A percentile compares a stretch with the other conserved stretches of the same genome.
Conservation (phyloP, 164 flowering plant genomes). For the Pachysandra terminalis region DNA sequence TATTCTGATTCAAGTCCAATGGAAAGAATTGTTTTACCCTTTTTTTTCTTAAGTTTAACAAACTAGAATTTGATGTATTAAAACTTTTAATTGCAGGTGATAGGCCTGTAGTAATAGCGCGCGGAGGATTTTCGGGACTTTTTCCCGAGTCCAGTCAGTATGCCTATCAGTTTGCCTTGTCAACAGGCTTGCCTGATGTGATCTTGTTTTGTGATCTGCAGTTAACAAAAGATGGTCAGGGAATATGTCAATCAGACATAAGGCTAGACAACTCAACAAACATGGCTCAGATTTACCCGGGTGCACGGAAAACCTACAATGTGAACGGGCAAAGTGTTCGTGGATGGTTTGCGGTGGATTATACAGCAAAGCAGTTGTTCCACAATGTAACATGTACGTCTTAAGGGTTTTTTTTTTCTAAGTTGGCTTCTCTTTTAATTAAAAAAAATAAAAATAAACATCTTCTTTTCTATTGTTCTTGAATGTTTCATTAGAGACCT, state of each 20-base stretch:
- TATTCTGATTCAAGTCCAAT: too few species aligned
- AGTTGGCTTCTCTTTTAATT: too few species aligned
- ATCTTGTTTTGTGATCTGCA: constrained; percentile 68
- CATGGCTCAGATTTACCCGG: constrained; percentile 36
- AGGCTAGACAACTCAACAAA: constrained; percentile 63
- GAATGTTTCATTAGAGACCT: too few species aligned
- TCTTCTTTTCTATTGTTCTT: too few species aligned
- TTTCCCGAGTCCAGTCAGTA: constrained; percentile 58
- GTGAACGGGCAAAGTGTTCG: constrained; percentile 46
- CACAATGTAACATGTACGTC: constrained; percentile 52
- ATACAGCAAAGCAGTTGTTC: constrained; percentile 28
- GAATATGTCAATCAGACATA: constrained; percentile 56
- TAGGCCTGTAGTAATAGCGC: constrained; percentile 57
- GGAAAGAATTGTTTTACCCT: too few species aligned
- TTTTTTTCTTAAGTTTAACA: too few species aligned
- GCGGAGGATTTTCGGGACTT: constrained; percentile 80
- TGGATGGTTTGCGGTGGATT: constrained; percentile 80
- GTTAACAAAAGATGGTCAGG: constrained; percentile 60
- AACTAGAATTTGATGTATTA: neutral
- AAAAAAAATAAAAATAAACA: too few species aligned
- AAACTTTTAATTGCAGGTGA: constrained; percentile 36
- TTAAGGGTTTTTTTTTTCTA: neutral
- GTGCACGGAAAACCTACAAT: constrained; percentile 44
- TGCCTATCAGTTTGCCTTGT: constrained; percentile 39
- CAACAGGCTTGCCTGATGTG: constrained; percentile 26